phyloP scores from a whole-genome alignment of 441 rosid species.

The Metrosideros polymorpha region DNA sequence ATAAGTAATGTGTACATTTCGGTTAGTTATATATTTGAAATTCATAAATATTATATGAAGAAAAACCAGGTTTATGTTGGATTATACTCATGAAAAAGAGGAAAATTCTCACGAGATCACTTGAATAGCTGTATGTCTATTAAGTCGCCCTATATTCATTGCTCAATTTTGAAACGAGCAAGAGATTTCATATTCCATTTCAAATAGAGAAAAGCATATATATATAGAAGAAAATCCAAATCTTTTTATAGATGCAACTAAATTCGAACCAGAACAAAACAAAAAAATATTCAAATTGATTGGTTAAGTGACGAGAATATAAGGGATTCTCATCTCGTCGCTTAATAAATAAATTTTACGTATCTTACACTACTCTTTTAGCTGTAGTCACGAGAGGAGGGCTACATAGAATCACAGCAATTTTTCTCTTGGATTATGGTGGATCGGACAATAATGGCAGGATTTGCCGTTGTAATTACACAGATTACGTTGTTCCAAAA shows the following conservation, averaged over 20 bases:
- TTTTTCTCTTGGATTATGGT: not conserved
- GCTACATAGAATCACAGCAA: not conserved
- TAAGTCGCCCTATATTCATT: not conserved
- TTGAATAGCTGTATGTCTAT: not conserved
- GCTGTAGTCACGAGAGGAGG: not conserved
- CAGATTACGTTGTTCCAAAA: not conserved
- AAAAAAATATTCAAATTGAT: not conserved
- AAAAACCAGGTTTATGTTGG: rapidly evolving
- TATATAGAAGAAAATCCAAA: rapidly evolving
- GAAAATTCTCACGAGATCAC: not conserved
- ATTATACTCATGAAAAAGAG: not conserved
- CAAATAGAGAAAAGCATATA: not conserved
- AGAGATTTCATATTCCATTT: not conserved
- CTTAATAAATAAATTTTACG: too few species aligned
- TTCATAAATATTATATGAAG: too few species aligned
- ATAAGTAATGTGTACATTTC: not conserved
- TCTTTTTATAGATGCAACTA: not conserved
- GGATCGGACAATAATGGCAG: not conserved
- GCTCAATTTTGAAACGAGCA: not conserved
- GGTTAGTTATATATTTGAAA: too few species aligned
- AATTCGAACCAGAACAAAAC: rapidly evolving
- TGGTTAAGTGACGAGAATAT: too few species aligned
- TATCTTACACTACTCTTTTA: not conserved
- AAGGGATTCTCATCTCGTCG: too few species aligned
- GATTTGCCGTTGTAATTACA: not conserved